Base-by-base conservation (phyloP, 352 stramenopile genomes). In the Globisporangium apiculatum region DNA sequence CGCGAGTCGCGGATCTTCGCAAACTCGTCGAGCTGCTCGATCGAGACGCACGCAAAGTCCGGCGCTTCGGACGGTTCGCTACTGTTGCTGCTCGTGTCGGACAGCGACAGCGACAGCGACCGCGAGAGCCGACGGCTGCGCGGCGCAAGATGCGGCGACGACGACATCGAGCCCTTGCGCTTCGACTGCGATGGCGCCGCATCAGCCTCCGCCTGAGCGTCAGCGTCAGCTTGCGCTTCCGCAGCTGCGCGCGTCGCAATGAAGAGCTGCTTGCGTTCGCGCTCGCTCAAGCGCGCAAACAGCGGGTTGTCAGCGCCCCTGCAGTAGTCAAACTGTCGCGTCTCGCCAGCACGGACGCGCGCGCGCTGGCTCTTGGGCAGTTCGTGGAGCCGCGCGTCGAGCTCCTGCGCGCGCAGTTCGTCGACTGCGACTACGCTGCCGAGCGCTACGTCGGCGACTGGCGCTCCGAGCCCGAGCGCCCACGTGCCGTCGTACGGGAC, bases 21-120 rank as follows among this genome's bases (percentile, higher is more conserved):
- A 52, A 94, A 92, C 59, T 94, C 84, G 57, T 88, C 73, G n/a
- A 89, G 70, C 58, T 94, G 84, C 58, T 91, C 81, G 53, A 85
- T 82, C 4, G 82, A 90, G 18, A 94, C 69, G 55, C 73, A 92
- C 12, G 79, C 80, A 62, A 92, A 92, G 62, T 92, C 78, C 4
- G 72, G 73, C 35, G 68, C 66, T 12, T 53, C 55, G 3, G 24
- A 31, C 24, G 48, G 9, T 12, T 61, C 55, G 24, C 53, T 48
- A 3, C 1, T n/a, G 2, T 60, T 53, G 36, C 59, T 60, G n/a
- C 54, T 48, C 4, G 42, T 40, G 35, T 56, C 59, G 24, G 24
- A 31, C 24, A 31, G 24, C 24, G 24, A 31, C 1, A 31, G 24
- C 1, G 24, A 31, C 1, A 31, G 24, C 24, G 24, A 31, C 24